Base-by-base conservation (phyloP, 176 grass and related monocot genomes). In the Oryza punctata region DNA sequence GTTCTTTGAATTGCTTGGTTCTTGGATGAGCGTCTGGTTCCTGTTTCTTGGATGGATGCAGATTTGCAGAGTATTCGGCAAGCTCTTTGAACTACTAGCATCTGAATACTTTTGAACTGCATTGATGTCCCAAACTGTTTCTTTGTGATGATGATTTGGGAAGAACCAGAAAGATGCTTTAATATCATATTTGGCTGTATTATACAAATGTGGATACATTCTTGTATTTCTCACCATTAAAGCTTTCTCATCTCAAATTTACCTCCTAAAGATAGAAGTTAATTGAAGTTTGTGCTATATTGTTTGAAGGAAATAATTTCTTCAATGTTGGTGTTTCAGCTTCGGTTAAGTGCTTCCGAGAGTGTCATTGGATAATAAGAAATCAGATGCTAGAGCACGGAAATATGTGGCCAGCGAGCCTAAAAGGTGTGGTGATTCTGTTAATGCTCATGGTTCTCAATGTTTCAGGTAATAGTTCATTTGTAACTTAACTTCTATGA, bases 401-500 rank as follows among this genome's bases (percentile, higher is more conserved):
- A 71, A 79, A 71, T 67, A 98, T 93, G 93, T 78, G 80, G 47
- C 19, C 45, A 41, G 54, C 75, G 78, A 85, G 82, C 54, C 61
- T 68, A 37, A 65, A 81, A 19, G 80, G 25, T 16, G 47, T 33
- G 81, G 33, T 78, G 37, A 59, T 90, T 19, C 35, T 95, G 32
- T 76, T 95, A 72, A 72, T 85, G 30, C 69, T 98, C 80, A 73
- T 89, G 35, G 29, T 91, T 38, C 52, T 71, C 26, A 68, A 85
- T 88, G 87, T 81, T 90, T 93, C 91, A 88, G 96, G 96, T 95
- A 95, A 61, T 15, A 50, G 18, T 21, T 81, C 79, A 33, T 57
- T 71, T 44, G 26, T 68, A 78, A 35, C 23, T 79, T 35, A 35
- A 35, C 33, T 35, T 35, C 33, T 78, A 70, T 82, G 63, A 2